Conservation (phyloP, 2,329 filamentous ascomycete species). For the Blastomyces parvus region DNA sequence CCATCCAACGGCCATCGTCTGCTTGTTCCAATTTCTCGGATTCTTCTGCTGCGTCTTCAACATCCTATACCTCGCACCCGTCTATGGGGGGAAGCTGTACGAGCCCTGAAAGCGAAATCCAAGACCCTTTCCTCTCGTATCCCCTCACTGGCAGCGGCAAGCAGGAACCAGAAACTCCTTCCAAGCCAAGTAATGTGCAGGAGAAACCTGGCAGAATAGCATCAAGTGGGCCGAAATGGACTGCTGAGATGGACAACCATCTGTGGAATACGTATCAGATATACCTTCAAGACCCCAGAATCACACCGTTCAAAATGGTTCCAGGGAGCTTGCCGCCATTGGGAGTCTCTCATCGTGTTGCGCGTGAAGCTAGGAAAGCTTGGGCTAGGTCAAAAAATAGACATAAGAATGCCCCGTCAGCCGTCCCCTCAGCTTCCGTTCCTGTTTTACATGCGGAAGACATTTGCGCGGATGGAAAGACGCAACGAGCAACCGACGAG, state of each 20-base stretch:
- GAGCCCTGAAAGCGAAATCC: conserved; percentile 50
- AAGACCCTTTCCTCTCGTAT: conserved; percentile 46
- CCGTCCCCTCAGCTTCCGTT: neutral
- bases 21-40: conserved; percentile 51
- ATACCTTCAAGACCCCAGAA: conserved; percentile 56
- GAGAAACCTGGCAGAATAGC: conserved; percentile 19
- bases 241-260: conserved; percentile 55
- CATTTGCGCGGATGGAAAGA: conserved; percentile 8
- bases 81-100: conserved; percentile 52
- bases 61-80: conserved; percentile 47
- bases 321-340: conserved; percentile 55
- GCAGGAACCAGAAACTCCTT: conserved; percentile 31
- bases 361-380: conserved; percentile 50
- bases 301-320: conserved; percentile 58
- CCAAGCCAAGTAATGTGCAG: conserved; percentile 24
- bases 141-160: conserved; percentile 31
- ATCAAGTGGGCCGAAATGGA: conserved; percentile 39
- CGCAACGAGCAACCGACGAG: conserved; percentile 10
- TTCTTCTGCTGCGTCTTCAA: conserved; percentile 52
- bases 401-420: conserved; percentile 16
- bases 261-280: conserved; percentile 57
- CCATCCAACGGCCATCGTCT: conserved; percentile 47
- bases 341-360: conserved; percentile 55
- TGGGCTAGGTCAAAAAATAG: conserved; percentile 44
- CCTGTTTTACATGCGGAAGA: neutral